Base-by-base conservation (phyloP, 768 basidiomycete species). In the Russula brevipes region DNA sequence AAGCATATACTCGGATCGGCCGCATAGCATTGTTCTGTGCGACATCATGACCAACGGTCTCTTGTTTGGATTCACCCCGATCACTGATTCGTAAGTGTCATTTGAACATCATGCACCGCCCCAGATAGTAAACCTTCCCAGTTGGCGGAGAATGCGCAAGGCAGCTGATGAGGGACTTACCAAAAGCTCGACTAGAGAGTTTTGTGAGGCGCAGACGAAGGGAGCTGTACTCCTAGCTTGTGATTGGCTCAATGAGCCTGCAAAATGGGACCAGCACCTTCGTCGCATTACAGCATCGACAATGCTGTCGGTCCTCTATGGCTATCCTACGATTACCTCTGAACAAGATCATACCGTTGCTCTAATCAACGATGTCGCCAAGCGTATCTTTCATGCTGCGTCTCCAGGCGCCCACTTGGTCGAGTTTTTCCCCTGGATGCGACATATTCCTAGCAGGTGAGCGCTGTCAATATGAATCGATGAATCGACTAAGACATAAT, bases 61-160 rank as follows among this genome's bases (percentile, higher is more conserved):
- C 11, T 38, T 54, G 6, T 39, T 54, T 16, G 36, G 19, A n/a
- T 54, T 54, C n/a, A 24, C 53, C 12, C 38, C 19, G 5, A 39
- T 39, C 12, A 38, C 38, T 30, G 53, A 54, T 39, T 19, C 24
- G 53, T 54, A 24, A 54, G 53, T 54, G 24, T n/a, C 36, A 39
- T 39, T 11, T 19, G 11, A 5, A 33, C 14, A 30, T 14, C 2
- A 50, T 17, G 24, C 24, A 31, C 12, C 19, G 30, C 11, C 6
- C 3, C 12, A 39, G 24, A 10, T 17, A 39, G 14, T 11, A 12
- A 39, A 39, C 24, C 24, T 24, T 24, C 10, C 2, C 19, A 54
- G 53, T 30, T 54, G 38, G 36, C 53, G 53, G 38, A 38, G 53
- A 3, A 54, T 54, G 53, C 53, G 53, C 53, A 54, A 54, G n/a